Evolutionary conservation across 1,284 basidiomycete genomes (phyloP).

Genomic region (Schizopora paradoxa): DNA sequence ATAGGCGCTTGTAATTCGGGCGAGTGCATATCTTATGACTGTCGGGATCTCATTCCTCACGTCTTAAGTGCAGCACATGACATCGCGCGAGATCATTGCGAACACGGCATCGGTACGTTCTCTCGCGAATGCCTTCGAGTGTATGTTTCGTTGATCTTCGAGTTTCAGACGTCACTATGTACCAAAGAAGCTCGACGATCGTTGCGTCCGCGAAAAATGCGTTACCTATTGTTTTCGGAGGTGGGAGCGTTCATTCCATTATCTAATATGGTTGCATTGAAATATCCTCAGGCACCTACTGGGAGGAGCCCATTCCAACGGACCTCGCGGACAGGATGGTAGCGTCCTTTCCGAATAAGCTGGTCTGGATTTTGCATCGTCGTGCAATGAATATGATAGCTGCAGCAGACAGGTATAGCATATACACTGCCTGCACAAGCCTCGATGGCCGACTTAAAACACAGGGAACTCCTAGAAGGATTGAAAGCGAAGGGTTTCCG

Average conservation of each 20-base stretch:
- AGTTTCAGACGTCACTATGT: slow-evolving; percentile 26
- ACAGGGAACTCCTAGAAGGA: slow-evolving; percentile 34
- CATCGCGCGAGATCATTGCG: slow-evolving; percentile 30
- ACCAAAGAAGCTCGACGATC: slow-evolving; percentile 34
- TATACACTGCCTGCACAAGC: not conserved
- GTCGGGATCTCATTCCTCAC: not conserved
- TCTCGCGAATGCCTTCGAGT: not conserved
- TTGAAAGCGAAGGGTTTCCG: slow-evolving; percentile 42
- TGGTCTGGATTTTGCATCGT: slow-evolving; percentile 29
- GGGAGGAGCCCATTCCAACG: slow-evolving; percentile 26
- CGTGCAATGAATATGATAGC: slow-evolving; percentile 25
- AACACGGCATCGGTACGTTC: slow-evolving; percentile 24
- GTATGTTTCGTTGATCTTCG: not conserved
- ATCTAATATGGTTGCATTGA: not conserved
- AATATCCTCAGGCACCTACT: slow-evolving; percentile 27
- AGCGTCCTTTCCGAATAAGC: slow-evolving; percentile 27
- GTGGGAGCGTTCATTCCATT: not conserved
- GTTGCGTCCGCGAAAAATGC: slow-evolving; percentile 28
- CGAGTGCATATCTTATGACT: not conserved
- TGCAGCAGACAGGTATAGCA: slow-evolving; percentile 20
- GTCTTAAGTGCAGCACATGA: slow-evolving; percentile 12
- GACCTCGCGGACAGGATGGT: slow-evolving; percentile 30
- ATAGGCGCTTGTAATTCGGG: slow-evolving; percentile 40
- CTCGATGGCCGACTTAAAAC: not conserved
- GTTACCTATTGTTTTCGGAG: not conserved